phyloP scores from a whole-genome alignment of 208 protist genomes.

The Trypanosoma caninum region DNA sequence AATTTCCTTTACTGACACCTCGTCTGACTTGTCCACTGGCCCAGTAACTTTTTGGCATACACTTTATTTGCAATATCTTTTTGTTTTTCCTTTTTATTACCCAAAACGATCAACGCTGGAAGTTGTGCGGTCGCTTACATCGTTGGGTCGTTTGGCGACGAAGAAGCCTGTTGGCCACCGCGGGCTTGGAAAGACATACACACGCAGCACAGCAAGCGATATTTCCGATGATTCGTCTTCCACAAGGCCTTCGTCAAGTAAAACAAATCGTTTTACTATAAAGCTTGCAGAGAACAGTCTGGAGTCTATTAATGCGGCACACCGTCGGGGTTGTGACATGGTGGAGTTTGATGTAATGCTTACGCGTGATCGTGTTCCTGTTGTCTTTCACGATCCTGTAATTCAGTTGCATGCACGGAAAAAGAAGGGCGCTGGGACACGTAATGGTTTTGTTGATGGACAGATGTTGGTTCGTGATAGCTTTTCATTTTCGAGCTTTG shows the following conservation, averaged over 20 bases:
- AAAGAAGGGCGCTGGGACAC: constrained; percentile 21
- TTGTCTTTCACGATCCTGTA: constrained; percentile 79
- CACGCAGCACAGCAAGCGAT: constrained; percentile 23
- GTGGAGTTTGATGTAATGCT: constrained; percentile 87
- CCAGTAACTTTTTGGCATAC: constrained; percentile 14
- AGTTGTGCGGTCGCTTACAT: constrained; percentile 57
- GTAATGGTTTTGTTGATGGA: constrained; percentile 10
- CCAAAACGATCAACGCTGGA: constrained; percentile 37
- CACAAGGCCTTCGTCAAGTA: background rate
- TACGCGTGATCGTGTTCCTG: constrained; percentile 64
- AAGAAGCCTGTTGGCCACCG: constrained; percentile 75
- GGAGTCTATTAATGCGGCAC: constrained; percentile 62
- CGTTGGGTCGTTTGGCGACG: constrained; percentile 41
- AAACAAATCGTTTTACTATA: constrained; percentile 20
- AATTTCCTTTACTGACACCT: constrained; percentile 17
- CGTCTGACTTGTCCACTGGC: background rate
- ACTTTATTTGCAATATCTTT: constrained; percentile 68
- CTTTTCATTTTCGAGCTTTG: too few species aligned
- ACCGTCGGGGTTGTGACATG: constrained; percentile 67
- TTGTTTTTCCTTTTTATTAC: constrained; percentile 37
- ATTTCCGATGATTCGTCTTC: background rate
- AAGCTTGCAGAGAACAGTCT: constrained; percentile 82
- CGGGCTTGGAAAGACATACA: constrained; percentile 79
- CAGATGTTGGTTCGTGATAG: background rate
- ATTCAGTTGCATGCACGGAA: constrained; percentile 62